Evolutionary conservation across 768 basidiomycete genomes (phyloP), one percentile per base, ranked within the genome.

Genomic region (Gelatoporia subvermispora): DNA sequence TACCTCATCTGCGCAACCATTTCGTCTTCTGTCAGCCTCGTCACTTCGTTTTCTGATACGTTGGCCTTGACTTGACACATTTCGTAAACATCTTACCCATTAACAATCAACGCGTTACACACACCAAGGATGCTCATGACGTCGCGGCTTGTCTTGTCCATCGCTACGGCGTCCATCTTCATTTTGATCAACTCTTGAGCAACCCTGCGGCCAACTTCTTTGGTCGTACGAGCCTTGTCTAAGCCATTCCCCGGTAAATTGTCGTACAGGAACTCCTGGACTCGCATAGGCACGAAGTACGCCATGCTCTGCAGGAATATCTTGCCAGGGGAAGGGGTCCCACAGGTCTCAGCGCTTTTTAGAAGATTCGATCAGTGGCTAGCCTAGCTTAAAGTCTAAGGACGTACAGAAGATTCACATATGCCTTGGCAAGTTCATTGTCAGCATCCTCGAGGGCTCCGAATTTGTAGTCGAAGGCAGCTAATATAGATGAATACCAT

Each of bases 111-210:
- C 5, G 28, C 13, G 28, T 5, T 31, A 31, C 13, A 13, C 28
- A 13, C 49, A 79, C 81, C 75, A 10, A 83, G 65, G 17, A 81
- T 65, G 48, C 78, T 79, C 53, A 83, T 63, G 21, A 81, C 69
- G 57, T 83, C 81, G 41, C 73, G 74, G 44, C 68, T 72, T 17
- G 70, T 69, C 55, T 73, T 77, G 3, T 77, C 79, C 36, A 71
- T 66, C 4, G 69, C 53, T n/a, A 76, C 63, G 5, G 72, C 76
- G 36, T 73, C 71, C 2, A 71, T 62, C 59, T 81, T 79, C 18
- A 68, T 69, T 16, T 72, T 65, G 13, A 81, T 67, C 9, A 82
- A 64, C 47, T 72, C 64, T 43, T 69, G 65, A 0, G 78, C 73
- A 15, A 81, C 68, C 24, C 62, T 69, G 43, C 56, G 51, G 15